A percentile compares a stretch with the other conserved stretches of the same genome.
These are phyloP conservation scores for Phellinidium pouzarii DNA, from an alignment of 1,284 basidiomycete genomes.

Conservation along the genomic window DNA sequence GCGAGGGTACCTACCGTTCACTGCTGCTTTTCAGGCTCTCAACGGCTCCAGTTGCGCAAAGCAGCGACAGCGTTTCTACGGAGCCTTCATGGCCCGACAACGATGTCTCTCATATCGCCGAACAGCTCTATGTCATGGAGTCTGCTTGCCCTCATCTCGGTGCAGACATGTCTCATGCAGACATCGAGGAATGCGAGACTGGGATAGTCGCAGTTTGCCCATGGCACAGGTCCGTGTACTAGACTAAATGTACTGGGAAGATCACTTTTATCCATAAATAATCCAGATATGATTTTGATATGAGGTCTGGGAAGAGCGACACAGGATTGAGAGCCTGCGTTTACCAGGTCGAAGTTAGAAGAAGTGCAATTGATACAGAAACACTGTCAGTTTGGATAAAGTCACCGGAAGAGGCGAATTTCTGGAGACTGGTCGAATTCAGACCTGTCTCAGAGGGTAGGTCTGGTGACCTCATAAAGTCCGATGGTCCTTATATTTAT, in stretches of 20 bases:
- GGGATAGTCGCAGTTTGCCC: slow-evolving; percentile 68
- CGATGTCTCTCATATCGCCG: slow-evolving; percentile 21
- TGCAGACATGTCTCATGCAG: slow-evolving; percentile 76
- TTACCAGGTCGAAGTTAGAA: slow-evolving; percentile 55
- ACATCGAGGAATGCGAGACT: slow-evolving; percentile 64
- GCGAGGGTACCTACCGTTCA: slow-evolving; percentile 58
- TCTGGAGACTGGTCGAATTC: slow-evolving; percentile 71
- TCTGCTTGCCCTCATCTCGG: slow-evolving; percentile 80
- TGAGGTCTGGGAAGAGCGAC: slow-evolving; percentile 65
- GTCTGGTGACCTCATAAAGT: slow-evolving; percentile 14
- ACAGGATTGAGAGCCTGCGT: slow-evolving; percentile 78
- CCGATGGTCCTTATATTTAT: background rate
- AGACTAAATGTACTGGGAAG: background rate
- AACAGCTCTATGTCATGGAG: slow-evolving; percentile 80
- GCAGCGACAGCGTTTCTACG: slow-evolving; percentile 8
- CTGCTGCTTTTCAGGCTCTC: slow-evolving; percentile 64
- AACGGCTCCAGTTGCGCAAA: slow-evolving; percentile 10
- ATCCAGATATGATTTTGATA: slow-evolving; percentile 64
- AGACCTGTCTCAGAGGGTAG: slow-evolving; percentile 78
- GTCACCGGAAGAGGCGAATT: slow-evolving; percentile 45
- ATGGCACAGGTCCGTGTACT: slow-evolving; percentile 62
- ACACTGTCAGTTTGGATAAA: slow-evolving; percentile 59
- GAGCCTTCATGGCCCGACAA: slow-evolving; percentile 8
- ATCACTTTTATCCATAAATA: slow-evolving; percentile 22
- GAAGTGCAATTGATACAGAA: slow-evolving; percentile 31